These are phyloP conservation scores for Rubia tinctorum DNA, from an alignment of 305 asterid species.

Conservation along the genomic window DNA sequence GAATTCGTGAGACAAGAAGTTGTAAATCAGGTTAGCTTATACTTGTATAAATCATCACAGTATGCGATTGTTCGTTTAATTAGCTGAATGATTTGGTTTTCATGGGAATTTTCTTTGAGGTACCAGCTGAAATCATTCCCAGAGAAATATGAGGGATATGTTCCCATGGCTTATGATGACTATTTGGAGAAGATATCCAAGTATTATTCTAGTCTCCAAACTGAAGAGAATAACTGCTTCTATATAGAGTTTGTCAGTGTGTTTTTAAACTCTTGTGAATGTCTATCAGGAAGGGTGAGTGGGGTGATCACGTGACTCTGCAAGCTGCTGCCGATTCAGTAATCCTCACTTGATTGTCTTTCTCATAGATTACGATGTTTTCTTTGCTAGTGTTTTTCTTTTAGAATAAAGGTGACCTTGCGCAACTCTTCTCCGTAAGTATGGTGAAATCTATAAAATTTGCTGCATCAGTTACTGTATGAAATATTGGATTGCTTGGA, in stretches of 20 bases:
- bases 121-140: constrained; percentile 5
- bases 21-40: too few species aligned
- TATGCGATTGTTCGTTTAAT: too few species aligned
- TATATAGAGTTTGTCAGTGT: constrained; percentile 14
- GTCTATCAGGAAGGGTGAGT: constrained; percentile 71
- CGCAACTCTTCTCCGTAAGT: background rate
- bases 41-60: too few species aligned
- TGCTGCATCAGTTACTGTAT: background rate
- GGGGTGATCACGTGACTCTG: constrained; percentile 98
- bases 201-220: constrained; percentile 33
- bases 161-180: constrained; percentile 82
- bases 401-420: background rate
- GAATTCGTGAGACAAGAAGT: too few species aligned
- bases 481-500: background rate
- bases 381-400: background rate
- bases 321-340: constrained; percentile 97
- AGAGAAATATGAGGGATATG: constrained; percentile 83
- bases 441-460: background rate
- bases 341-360: constrained; percentile 20
- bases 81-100: too few species aligned
- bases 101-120: too few species aligned
- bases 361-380: constrained; percentile 6
- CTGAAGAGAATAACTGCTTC: constrained; percentile 1
- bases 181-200: constrained; percentile 80
- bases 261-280: constrained; percentile 21